Percentiles rank a stretch among this genome's conserved stretches.
Conservation (phyloP, 1,284 basidiomycete genomes). For the Coniferiporia sulphurascens region DNA sequence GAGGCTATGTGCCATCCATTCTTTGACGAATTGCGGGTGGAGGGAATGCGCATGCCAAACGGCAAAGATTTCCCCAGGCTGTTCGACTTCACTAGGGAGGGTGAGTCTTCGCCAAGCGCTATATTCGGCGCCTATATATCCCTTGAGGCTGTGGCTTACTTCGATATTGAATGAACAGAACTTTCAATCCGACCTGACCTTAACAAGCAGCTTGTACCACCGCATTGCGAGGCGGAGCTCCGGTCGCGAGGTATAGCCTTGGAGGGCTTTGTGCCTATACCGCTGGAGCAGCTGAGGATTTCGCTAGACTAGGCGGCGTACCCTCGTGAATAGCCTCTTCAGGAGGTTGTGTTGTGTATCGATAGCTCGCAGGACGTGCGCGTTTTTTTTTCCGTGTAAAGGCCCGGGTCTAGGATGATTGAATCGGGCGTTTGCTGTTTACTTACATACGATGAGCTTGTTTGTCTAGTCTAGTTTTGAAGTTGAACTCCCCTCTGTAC, state of each 20-base stretch:
- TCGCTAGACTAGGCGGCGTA: conserved; percentile 65
- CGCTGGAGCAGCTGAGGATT: conserved; percentile 87
- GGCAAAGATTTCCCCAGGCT: conserved; percentile 93
- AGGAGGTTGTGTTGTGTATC: conserved; percentile 12
- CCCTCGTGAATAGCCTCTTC: neutral
- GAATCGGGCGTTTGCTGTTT: conserved; percentile 1
- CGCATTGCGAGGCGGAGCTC: conserved; percentile 86
- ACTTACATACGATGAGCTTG: conserved; percentile 12
- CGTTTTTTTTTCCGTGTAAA: neutral
- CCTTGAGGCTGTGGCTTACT: neutral
- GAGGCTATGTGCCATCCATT: conserved; percentile 95
- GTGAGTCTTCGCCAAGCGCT: conserved; percentile 42
- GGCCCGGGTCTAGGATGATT: neutral
- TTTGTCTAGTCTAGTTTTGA: neutral
- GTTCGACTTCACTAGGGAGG: conserved; percentile 96
- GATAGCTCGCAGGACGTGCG: conserved; percentile 17
- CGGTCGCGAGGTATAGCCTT: conserved; percentile 82
- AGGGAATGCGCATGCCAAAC: conserved; percentile 92
- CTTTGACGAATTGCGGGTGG: conserved; percentile 92
- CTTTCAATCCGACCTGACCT: conserved; percentile 94
- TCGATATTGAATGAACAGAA: conserved; percentile 45
- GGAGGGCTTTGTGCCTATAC: conserved; percentile 92
- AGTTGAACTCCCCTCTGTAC: neutral
- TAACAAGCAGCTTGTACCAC: conserved; percentile 86
- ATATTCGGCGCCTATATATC: neutral